Conservation (phyloP, 2,329 filamentous ascomycete species). For the Cryphonectria carpinicola region DNA sequence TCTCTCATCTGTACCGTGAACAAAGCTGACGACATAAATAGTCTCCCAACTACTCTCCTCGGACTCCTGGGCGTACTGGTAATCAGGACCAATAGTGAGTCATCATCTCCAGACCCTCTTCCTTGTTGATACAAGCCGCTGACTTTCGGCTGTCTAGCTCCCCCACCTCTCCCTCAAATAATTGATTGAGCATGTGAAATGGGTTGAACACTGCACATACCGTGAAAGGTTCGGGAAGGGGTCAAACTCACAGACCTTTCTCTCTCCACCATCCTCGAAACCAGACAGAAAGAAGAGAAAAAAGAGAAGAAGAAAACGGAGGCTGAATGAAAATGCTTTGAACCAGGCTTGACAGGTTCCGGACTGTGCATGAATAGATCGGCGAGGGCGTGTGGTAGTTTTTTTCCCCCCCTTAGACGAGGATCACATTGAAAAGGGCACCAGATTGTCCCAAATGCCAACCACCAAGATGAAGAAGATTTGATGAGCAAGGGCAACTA, state of each 20-base stretch:
- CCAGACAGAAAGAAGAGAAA: background rate
- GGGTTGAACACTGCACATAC: constrained; percentile 29
- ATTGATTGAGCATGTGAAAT: constrained; percentile 33
- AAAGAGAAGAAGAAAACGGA: background rate
- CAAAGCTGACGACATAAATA: constrained; percentile 30
- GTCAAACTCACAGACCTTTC: constrained; percentile 31
- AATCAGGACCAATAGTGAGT: constrained; percentile 48
- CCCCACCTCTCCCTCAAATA: constrained; percentile 44
- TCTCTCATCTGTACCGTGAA: constrained; percentile 34
- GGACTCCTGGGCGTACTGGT: constrained; percentile 46
- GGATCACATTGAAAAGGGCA: constrained; percentile 14
- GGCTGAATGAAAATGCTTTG: constrained; percentile 3
- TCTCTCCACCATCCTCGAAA: background rate
- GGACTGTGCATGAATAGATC: constrained; percentile 16
- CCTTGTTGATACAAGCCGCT: background rate
- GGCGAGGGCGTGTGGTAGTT: background rate
- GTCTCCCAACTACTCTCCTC: constrained; percentile 52
- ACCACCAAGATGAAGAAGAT: background rate
- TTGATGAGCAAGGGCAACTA: constrained; percentile 9
- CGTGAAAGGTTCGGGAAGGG: constrained; percentile 36
- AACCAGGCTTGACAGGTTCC: background rate
- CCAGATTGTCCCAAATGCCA: constrained; percentile 5
- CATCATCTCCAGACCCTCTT: constrained; percentile 12
- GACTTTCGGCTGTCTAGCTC: constrained; percentile 35
- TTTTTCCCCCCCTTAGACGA: constrained; percentile 5